phyloP scores from a whole-genome alignment of 441 rosid genomes.

The Jatropha multifida region DNA sequence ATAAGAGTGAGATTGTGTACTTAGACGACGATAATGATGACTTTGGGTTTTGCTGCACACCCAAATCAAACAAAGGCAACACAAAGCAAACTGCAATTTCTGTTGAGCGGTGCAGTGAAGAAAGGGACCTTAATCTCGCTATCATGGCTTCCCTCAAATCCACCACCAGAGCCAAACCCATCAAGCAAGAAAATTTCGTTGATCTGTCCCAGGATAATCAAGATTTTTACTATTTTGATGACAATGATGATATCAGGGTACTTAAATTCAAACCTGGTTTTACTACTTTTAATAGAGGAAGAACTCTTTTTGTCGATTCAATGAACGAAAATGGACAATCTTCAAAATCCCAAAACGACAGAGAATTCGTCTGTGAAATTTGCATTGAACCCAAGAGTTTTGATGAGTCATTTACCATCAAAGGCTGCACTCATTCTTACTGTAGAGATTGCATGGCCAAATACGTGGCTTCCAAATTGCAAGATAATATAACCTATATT shows the following conservation, averaged over 20 bases:
- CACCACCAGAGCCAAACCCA: neutral
- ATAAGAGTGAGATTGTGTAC: neutral
- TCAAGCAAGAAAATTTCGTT: neutral
- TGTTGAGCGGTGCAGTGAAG: conserved; percentile 22
- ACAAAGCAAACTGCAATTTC: conserved; percentile 9
- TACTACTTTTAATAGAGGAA: neutral
- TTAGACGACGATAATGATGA: conserved; percentile 12
- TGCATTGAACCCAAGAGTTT: conserved; percentile 32
- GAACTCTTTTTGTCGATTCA: neutral
- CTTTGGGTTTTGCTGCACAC: conserved; percentile 8
- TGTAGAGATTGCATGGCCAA: conserved; percentile 42
- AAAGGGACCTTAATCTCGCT: conserved; percentile 19
- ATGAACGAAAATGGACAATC: conserved; percentile 13
- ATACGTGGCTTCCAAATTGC: conserved; percentile 44
- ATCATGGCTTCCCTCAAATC: conserved; percentile 14
- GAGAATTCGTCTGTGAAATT: conserved; percentile 36
- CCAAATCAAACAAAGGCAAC: conserved; percentile 13
- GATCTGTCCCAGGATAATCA: conserved; percentile 11
- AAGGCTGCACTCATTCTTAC: conserved; percentile 45
- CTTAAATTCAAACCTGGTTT: conserved; percentile 7
- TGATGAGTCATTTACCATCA: conserved; percentile 22
- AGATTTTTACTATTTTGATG: neutral
- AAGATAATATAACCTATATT: conserved; percentile 43
- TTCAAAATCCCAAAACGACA: conserved; percentile 12
- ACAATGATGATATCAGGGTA: conserved; percentile 8